Evolutionary conservation across 2,329 filamentous ascomycete species (phyloP).

Genomic region (Ploettnerulaceae sp.): DNA sequence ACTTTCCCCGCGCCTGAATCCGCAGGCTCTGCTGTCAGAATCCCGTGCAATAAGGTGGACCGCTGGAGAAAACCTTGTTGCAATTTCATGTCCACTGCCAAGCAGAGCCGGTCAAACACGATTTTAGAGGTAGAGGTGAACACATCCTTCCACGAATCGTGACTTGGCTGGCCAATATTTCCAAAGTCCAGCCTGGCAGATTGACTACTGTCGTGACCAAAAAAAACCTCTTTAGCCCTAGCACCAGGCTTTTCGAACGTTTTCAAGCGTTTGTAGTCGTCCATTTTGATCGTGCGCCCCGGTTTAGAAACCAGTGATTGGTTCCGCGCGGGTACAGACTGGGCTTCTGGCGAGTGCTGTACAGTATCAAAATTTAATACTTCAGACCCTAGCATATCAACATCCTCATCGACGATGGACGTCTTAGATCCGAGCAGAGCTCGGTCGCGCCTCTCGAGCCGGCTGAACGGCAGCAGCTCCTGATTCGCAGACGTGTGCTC

Average conservation of each 20-base stretch:
- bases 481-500: neutral
- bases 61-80: conserved; percentile 10
- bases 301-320: neutral
- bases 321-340: neutral
- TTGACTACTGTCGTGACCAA: conserved; percentile 19
- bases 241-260: conserved; percentile 1
- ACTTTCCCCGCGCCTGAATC: conserved; percentile 10
- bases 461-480: conserved; percentile 1
- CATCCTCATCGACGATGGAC: neutral
- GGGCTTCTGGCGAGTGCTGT: neutral
- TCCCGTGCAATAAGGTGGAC: conserved; percentile 16
- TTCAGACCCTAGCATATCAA: conserved; percentile 5
- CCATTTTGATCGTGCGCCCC: conserved; percentile 14
- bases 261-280: conserved; percentile 16
- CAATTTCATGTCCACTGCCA: conserved; percentile 26
- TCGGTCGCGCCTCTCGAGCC: neutral
- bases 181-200: conserved; percentile 22
- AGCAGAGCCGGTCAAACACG: conserved; percentile 25
- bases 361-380: neutral
- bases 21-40: conserved; percentile 10
- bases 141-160: conserved; percentile 14
- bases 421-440: neutral
- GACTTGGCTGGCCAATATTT: conserved; percentile 5
- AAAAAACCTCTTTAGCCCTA: conserved; percentile 22
- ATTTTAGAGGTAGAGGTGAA: conserved; percentile 17